phyloP scores from a whole-genome alignment of 2,329 filamentous ascomycete species.

The Penicillium glabrum region DNA sequence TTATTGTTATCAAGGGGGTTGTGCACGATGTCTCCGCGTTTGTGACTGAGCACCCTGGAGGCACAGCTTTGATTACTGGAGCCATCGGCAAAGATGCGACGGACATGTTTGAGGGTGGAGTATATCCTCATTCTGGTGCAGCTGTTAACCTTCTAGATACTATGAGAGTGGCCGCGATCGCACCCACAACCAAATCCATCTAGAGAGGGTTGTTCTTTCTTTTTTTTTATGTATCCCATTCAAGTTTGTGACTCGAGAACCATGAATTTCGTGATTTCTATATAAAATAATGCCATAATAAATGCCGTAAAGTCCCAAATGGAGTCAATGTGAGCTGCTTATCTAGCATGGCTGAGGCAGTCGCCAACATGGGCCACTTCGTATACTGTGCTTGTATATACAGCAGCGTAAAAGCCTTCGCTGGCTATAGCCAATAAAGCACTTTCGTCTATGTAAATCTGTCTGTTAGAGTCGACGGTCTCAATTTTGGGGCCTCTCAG shows the following conservation, averaged over 20 bases:
- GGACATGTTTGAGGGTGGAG: conserved; percentile 82
- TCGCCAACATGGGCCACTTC: background rate
- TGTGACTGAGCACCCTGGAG: conserved; percentile 80
- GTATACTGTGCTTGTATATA: background rate
- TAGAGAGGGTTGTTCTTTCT: background rate
- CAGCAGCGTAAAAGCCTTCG: background rate
- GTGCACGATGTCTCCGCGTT: conserved; percentile 79
- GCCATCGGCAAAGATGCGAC: conserved; percentile 82
- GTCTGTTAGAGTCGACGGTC: background rate
- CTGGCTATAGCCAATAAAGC: background rate
- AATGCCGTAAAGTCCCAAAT: too few species aligned
- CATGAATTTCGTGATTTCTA: background rate
- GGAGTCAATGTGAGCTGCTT: too few species aligned
- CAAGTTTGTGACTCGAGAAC: background rate
- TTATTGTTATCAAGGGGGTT: conserved; percentile 74
- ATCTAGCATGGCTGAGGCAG: too few species aligned
- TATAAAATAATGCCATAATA: too few species aligned
- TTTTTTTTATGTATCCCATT: background rate
- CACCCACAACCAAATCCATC: background rate
- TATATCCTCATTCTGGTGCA: conserved; percentile 82
- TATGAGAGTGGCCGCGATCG: conserved; percentile 50
- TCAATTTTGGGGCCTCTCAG: background rate
- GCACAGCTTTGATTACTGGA: conserved; percentile 74
- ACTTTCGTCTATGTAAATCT: too few species aligned
- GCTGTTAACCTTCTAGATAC: conserved; percentile 81